Evolutionary conservation across 345 rosid genomes (phyloP), one percentile per base, ranked within the genome.

Genomic region (Eucalyptus victrix): DNA sequence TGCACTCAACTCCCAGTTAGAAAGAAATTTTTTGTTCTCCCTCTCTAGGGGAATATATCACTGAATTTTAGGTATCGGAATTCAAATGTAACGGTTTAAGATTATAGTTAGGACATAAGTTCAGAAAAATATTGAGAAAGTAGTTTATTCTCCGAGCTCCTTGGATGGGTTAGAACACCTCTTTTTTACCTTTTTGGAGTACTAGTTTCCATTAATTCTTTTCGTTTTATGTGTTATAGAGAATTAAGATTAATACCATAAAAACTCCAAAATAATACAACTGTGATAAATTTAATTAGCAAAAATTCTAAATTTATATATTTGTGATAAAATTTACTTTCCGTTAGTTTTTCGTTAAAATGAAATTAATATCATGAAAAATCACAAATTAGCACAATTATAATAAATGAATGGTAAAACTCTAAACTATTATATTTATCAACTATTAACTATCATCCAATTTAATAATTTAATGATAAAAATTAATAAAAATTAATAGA

Each of bases 321-420:
- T 51, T 51, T 3, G 0, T 17, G 0, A 17, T 0, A 17, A 17
- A 51, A 17, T 6, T 51, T 17, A 17, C 0, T 51, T 51, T 50
- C 0, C 2, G 0, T 16, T 1, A 50, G 0, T 50, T 50, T 50
- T 0, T 7, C n/a, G 0, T 50, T 50, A 51, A 51, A 51, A 51
- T 51, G 0, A 0, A 0, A 51, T 51, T 51, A 51, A 51, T 51
- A 51, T 51, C 4, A 17, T 17, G 0, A 51, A 51, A 6, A 51
- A 0, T 51, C 2, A 51, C 4, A 17, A 50, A 3, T 16, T 17
- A 0, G 2, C 6, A 50, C 0, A 50, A 50, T 50, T 6, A 50
- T 50, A 2, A 50, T 0, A 50, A 16, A 3, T 0, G 21, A 6
- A 50, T 1, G 54, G 8, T 50, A 50, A 50, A 50, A 50, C 2